Evolutionary conservation across 2,329 filamentous ascomycete genomes (phyloP).

Genomic region (Pseudomassariella vexata): DNA sequence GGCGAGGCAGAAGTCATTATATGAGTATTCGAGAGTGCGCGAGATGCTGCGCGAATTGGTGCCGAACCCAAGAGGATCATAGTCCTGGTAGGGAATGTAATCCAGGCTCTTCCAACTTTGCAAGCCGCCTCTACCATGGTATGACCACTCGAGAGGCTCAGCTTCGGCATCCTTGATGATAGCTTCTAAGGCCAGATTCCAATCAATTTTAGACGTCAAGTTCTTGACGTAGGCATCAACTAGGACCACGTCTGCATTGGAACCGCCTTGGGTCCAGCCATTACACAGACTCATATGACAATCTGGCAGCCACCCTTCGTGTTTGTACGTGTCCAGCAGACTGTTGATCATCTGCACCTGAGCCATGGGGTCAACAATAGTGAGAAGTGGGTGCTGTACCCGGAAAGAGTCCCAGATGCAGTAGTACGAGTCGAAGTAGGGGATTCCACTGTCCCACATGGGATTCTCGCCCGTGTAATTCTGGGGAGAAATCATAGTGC

Average conservation of each 20-base stretch:
- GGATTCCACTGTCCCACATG: conserved; percentile 53
- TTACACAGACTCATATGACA: conserved; percentile 64
- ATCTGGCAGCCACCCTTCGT: conserved; percentile 62
- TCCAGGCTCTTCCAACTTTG: conserved; percentile 57
- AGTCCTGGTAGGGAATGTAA: conserved; percentile 61
- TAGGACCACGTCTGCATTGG: conserved; percentile 59
- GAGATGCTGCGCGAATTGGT: conserved; percentile 61
- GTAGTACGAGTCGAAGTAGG: conserved; percentile 55
- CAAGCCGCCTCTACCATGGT: conserved; percentile 61
- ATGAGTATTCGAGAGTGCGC: conserved; percentile 61
- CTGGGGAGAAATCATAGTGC: conserved; percentile 57
- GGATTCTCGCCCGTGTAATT: conserved; percentile 63
- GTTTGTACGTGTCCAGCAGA: conserved; percentile 58
- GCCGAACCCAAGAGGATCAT: conserved; percentile 52
- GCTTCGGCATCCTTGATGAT: conserved; percentile 58
- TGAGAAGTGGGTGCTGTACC: conserved; percentile 57
- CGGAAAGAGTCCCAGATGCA: conserved; percentile 61
- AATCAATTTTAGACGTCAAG: conserved; percentile 51
- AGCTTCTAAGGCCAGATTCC: conserved; percentile 57
- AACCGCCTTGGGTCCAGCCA: conserved; percentile 63
- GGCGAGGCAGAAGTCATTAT: conserved; percentile 56
- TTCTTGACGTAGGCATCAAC: conserved; percentile 60
- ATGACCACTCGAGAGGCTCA: conserved; percentile 57
- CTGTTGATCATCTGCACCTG: conserved; percentile 58
- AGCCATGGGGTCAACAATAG: conserved; percentile 54